Evolutionary conservation across 495 filamentous ascomycete genomes (phyloP).

Genomic region (Penicillium diatomitis): DNA sequence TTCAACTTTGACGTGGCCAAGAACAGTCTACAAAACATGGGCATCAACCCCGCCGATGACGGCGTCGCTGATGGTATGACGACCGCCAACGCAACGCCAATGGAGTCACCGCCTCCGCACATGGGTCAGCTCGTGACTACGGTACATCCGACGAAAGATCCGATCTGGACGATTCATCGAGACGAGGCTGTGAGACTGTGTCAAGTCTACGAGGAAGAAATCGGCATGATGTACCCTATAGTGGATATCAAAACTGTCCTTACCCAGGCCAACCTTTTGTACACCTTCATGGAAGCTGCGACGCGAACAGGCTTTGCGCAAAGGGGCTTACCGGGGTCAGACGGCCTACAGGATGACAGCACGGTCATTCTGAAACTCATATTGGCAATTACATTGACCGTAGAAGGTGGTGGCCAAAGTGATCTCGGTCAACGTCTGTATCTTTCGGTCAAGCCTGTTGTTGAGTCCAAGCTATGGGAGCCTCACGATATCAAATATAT

Average conservation of each 20-base stretch:
- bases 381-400: constrained; percentile 61
- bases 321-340: constrained; percentile 43
- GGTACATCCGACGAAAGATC: constrained; percentile 51
- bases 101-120: constrained; percentile 43
- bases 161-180: constrained; percentile 62
- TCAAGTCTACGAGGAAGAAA: constrained; percentile 70
- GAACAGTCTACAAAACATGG: constrained; percentile 82
- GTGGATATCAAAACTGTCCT: constrained; percentile 60
- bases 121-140: constrained; percentile 28
- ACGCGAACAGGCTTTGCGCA: constrained; percentile 48
- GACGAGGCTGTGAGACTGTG: constrained; percentile 66
- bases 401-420: constrained; percentile 69
- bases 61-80: constrained; percentile 47
- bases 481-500: constrained; percentile 58
- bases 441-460: constrained; percentile 56
- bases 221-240: constrained; percentile 80
- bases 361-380: constrained; percentile 70
- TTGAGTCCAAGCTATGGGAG: constrained; percentile 60
- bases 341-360: constrained; percentile 57
- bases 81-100: constrained; percentile 41
- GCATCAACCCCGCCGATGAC: constrained; percentile 52
- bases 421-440: constrained; percentile 61
- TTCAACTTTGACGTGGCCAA: constrained; percentile 85
- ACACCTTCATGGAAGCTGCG: constrained; percentile 63
- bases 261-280: constrained; percentile 53